Evolutionary conservation across 169 alveolate genomes (phyloP).

Genomic region (Cryptosporidium felis): DNA sequence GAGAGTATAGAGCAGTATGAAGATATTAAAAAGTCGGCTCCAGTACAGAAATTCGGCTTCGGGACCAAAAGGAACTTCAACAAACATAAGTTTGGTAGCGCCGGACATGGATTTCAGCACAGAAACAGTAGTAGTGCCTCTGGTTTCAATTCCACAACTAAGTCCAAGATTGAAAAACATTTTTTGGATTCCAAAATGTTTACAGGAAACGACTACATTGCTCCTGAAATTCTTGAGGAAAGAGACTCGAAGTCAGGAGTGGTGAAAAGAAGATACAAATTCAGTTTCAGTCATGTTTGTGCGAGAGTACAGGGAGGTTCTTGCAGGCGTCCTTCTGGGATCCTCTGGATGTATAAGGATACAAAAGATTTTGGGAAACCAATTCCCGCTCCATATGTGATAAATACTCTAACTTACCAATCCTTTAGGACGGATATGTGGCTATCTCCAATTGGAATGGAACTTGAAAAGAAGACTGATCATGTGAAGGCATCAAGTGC

Average conservation of each 20-base stretch:
- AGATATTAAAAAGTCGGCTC: background rate
- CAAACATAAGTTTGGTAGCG: background rate
- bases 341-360: conserved; percentile 58
- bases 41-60: conserved; percentile 26
- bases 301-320: conserved; percentile 72
- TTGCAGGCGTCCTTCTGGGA: conserved; percentile 71
- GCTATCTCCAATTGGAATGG: conserved; percentile 70
- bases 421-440: conserved; percentile 70
- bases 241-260: conserved; percentile 26
- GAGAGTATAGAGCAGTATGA: conserved; percentile 3
- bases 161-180: conserved; percentile 4
- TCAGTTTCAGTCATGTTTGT: conserved; percentile 62
- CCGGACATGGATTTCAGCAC: too few relatives aligned
- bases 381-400: conserved; percentile 63
- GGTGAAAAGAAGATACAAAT: conserved; percentile 4
- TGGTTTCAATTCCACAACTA: background rate
- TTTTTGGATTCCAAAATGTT: conserved; percentile 43
- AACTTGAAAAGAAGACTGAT: conserved; percentile 33
- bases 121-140: background rate
- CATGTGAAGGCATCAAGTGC: conserved; percentile 57
- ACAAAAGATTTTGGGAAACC: conserved; percentile 65
- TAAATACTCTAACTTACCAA: conserved; percentile 58
- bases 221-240: conserved; percentile 49
- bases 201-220: conserved; percentile 39
- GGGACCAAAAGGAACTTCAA: background rate